Evolutionary conservation across 805 yeast species (phyloP).

Genomic region (Cyberlindnera misumaiensis): DNA sequence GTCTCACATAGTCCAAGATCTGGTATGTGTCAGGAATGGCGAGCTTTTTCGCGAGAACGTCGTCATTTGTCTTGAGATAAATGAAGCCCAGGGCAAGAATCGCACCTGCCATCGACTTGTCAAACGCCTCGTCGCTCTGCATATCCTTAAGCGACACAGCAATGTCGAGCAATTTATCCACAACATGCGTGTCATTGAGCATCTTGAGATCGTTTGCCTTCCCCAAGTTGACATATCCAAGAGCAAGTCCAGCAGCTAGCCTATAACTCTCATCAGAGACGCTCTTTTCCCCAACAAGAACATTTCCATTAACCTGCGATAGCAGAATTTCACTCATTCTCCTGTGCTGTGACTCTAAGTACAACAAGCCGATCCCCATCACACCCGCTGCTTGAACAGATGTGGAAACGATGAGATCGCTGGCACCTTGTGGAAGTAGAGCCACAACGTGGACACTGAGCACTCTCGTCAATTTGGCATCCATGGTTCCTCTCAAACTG

Average conservation of each 20-base stretch:
- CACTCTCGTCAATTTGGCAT: slow-evolving; percentile 81
- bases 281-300: slow-evolving; percentile 45
- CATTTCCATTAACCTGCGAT: slow-evolving; percentile 56
- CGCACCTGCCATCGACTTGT: slow-evolving; percentile 67
- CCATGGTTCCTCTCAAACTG: slow-evolving; percentile 75
- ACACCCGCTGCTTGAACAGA: slow-evolving; percentile 89
- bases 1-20: slow-evolving; percentile 59
- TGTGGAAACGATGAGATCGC: slow-evolving; percentile 75
- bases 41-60: slow-evolving; percentile 52
- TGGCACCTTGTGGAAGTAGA: slow-evolving; percentile 82
- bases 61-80: slow-evolving; percentile 60
- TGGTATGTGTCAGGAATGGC: slow-evolving; percentile 53
- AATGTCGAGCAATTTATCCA: slow-evolving; percentile 49
- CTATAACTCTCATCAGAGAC: slow-evolving; percentile 74
- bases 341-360: slow-evolving; percentile 70
- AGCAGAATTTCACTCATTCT: slow-evolving; percentile 77
- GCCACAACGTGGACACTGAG: slow-evolving; percentile 91
- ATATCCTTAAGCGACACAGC: slow-evolving; percentile 58
- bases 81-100: slow-evolving; percentile 69
- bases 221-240: slow-evolving; percentile 81
- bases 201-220: slow-evolving; percentile 58
- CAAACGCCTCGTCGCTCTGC: slow-evolving; percentile 50
- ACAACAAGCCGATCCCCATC: slow-evolving; percentile 82
- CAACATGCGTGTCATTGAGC: slow-evolving; percentile 54
- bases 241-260: slow-evolving; percentile 79